Conservation (phyloP, 2,329 filamentous ascomycete genomes). For the Venturiaceae sp. region DNA sequence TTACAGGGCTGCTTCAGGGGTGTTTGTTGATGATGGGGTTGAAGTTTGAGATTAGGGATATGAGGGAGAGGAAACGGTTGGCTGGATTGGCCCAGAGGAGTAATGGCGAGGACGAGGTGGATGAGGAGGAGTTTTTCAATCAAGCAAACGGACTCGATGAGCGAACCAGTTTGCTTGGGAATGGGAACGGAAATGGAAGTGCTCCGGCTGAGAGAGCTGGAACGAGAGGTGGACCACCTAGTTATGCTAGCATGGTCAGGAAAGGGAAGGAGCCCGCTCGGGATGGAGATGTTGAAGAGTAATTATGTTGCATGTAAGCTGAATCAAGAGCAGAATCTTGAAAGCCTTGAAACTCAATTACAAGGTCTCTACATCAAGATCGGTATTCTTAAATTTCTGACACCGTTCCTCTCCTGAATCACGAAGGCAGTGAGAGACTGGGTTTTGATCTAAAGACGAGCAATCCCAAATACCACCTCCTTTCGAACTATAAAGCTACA, state of each 20-base stretch:
- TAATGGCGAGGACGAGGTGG: neutral
- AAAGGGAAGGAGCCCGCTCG: neutral
- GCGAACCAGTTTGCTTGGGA: neutral
- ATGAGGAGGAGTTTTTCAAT: neutral
- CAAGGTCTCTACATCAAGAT: too few relatives aligned
- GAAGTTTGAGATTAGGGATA: slow-evolving; percentile 55
- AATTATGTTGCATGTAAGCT: too few relatives aligned
- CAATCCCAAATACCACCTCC: too few relatives aligned
- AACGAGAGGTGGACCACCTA: neutral
- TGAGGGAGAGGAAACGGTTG: slow-evolving; percentile 17
- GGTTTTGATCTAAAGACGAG: too few relatives aligned
- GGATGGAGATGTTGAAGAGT: neutral
- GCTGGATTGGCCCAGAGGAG: neutral
- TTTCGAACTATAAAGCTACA: too few relatives aligned
- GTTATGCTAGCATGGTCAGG: neutral
- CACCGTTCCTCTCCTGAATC: too few relatives aligned
- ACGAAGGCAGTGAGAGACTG: too few relatives aligned
- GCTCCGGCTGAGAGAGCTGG: neutral
- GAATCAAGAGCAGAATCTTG: too few relatives aligned
- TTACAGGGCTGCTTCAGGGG: slow-evolving; percentile 81
- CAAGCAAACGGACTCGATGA: neutral
- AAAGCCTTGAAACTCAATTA: too few relatives aligned
- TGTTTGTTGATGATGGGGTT: slow-evolving; percentile 71
- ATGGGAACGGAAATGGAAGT: neutral
- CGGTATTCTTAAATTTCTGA: too few relatives aligned